A percentile compares a stretch with the other conserved stretches of the same genome.
Conservation (phyloP, 2,329 filamentous ascomycete species). For the Fusarium azukiicola region DNA sequence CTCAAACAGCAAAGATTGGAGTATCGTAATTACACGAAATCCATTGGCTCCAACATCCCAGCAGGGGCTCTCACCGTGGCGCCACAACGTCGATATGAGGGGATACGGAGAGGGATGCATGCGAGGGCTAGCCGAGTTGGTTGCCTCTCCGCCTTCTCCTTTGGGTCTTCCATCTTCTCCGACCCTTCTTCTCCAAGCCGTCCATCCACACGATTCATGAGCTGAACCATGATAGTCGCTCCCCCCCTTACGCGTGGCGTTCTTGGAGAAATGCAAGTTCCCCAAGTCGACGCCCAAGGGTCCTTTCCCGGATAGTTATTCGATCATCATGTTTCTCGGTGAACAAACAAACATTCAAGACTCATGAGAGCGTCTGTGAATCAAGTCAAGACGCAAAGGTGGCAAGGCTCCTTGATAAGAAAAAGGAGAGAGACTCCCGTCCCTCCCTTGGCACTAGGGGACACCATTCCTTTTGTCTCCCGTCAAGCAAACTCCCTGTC, state of each 20-base stretch:
- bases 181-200: conserved; percentile 7
- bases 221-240: neutral
- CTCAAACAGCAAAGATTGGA: neutral
- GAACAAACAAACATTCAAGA: conserved; percentile 5
- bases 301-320: neutral
- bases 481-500: neutral
- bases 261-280: conserved; percentile 4
- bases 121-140: neutral
- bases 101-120: neutral
- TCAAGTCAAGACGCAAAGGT: neutral
- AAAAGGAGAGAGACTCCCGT: neutral
- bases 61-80: neutral
- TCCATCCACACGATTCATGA: conserved; percentile 14
- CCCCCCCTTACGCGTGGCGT: neutral
- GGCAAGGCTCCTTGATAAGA: neutral
- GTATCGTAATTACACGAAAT: neutral
- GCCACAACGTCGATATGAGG: conserved; percentile 3
- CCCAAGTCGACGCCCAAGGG: neutral
- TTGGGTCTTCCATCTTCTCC: neutral
- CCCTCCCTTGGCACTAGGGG: neutral
- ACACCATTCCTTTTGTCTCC: neutral
- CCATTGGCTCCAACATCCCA: neutral
- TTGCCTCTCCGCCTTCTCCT: neutral
- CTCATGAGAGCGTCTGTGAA: neutral
- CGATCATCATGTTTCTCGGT: neutral